Conservation (phyloP, 1,139 yeast species). For the Geotrichum reessii region DNA sequence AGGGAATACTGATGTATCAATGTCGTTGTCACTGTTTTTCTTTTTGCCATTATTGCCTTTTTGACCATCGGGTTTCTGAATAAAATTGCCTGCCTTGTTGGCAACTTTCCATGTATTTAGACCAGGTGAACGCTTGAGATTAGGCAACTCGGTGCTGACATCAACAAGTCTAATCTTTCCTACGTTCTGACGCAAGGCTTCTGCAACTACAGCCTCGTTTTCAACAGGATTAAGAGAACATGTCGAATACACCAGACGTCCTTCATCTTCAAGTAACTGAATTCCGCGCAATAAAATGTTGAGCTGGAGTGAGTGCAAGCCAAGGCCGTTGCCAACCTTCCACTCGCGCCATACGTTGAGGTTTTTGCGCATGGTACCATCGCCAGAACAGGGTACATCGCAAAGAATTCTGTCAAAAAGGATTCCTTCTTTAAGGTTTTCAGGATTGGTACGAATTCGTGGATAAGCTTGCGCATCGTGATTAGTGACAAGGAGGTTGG, state of each 20-base stretch:
- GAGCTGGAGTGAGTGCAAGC: conserved; percentile 80
- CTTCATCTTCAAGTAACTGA: conserved; percentile 82
- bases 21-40: conserved; percentile 27
- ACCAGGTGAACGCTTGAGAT: conserved; percentile 70
- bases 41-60: conserved; percentile 26
- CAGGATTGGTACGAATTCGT: conserved; percentile 47
- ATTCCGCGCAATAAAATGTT: conserved; percentile 87
- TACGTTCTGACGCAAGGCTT: conserved; percentile 72
- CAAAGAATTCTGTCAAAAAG: conserved; percentile 92
- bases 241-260: conserved; percentile 91
- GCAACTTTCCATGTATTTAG: conserved; percentile 76
- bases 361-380: conserved; percentile 97
- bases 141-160: conserved; percentile 67
- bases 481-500: conserved; percentile 91
- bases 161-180: conserved; percentile 63
- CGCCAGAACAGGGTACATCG: conserved; percentile 99
- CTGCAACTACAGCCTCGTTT: conserved; percentile 94
- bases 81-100: conserved; percentile 67
- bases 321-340: conserved; percentile 81
- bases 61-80: conserved; percentile 41
- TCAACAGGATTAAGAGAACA: conserved; percentile 95
- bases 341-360: conserved; percentile 96
- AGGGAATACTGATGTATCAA: conserved; percentile 65
- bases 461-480: conserved; percentile 98
- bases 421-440: conserved; percentile 44